Conservation (phyloP, 768 basidiomycete genomes). For the Boletus edulis region DNA sequence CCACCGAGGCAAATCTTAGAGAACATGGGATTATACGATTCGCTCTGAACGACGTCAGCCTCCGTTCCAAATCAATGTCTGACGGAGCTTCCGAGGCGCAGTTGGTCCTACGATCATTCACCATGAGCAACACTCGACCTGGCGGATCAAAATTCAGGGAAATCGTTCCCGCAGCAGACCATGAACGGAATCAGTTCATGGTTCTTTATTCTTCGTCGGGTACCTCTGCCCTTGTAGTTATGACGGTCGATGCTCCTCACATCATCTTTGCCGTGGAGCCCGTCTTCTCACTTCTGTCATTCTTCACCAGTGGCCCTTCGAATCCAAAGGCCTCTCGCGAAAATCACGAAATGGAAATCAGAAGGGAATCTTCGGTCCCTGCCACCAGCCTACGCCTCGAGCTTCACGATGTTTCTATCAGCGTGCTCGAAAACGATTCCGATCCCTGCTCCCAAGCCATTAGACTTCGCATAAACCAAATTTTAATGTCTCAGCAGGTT, state of each 20-base stretch:
- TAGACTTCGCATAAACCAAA: constrained; percentile 75
- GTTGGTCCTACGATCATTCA: constrained; percentile 85
- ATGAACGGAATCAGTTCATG: constrained; percentile 92
- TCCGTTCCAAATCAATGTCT: constrained; percentile 79
- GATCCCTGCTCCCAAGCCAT: constrained; percentile 83
- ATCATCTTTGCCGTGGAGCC: constrained; percentile 93
- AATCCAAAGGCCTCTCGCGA: constrained; percentile 15
- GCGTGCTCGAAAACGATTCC: constrained; percentile 81
- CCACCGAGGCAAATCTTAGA: constrained; percentile 53
- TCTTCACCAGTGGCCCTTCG: constrained; percentile 64
- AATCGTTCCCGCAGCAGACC: constrained; percentile 89
- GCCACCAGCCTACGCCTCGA: constrained; percentile 73
- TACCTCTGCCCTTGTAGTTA: constrained; percentile 64
- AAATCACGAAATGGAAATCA: constrained; percentile 9
- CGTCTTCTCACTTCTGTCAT: constrained; percentile 82
- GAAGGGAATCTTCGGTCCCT: constrained; percentile 12
- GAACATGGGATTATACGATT: constrained; percentile 84
- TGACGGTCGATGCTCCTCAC: constrained; percentile 90
- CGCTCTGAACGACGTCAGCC: constrained; percentile 72
- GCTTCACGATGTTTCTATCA: constrained; percentile 85
- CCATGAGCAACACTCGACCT: constrained; percentile 83
- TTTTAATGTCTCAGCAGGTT: constrained; percentile 91
- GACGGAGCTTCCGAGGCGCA: constrained; percentile 87
- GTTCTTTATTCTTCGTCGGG: constrained; percentile 80
- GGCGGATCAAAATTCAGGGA: constrained; percentile 87